Evolutionary conservation across 768 basidiomycete genomes (phyloP).

Genomic region (Roridomyces roridus): DNA sequence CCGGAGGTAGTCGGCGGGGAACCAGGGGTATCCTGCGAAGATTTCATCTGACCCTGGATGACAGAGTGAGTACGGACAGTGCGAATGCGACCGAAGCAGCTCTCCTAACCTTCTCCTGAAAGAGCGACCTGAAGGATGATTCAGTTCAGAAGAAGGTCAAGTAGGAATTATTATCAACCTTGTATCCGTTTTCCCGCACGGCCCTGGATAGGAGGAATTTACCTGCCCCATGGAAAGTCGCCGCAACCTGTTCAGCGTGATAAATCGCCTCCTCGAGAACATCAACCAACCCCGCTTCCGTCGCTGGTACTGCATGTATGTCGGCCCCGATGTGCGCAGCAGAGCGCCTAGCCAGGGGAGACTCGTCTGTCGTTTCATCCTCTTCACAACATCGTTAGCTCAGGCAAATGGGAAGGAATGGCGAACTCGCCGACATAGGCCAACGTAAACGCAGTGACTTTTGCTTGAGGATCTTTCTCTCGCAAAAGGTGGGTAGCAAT

Average conservation of each 20-base stretch:
- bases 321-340: slow-evolving; percentile 7
- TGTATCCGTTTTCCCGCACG: slow-evolving; percentile 13
- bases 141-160: too few relatives aligned
- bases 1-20: slow-evolving; percentile 10
- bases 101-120: not conserved
- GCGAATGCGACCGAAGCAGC: slow-evolving; percentile 1
- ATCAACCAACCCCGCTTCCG: slow-evolving; percentile 12
- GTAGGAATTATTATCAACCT: slow-evolving; percentile 8
- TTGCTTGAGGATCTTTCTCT: slow-evolving; percentile 18
- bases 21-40: slow-evolving; percentile 2
- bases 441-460: slow-evolving; percentile 18
- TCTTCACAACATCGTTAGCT: not conserved
- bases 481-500: slow-evolving; percentile 17
- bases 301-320: not conserved
- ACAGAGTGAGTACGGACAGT: too few relatives aligned
- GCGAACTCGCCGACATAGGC: slow-evolving; percentile 12
- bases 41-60: not conserved
- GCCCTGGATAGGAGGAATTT: slow-evolving; percentile 17
- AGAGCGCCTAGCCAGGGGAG: not conserved
- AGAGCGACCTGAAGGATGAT: too few relatives aligned
- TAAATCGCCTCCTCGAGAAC: slow-evolving; percentile 16
- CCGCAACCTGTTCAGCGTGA: slow-evolving; percentile 12
- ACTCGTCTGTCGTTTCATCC: slow-evolving; percentile 11
- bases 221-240: slow-evolving; percentile 12
- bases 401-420: not conserved